Base-by-base conservation (phyloP, 345 rosid genomes). In the Rhodomyrtus tomentosa region DNA sequence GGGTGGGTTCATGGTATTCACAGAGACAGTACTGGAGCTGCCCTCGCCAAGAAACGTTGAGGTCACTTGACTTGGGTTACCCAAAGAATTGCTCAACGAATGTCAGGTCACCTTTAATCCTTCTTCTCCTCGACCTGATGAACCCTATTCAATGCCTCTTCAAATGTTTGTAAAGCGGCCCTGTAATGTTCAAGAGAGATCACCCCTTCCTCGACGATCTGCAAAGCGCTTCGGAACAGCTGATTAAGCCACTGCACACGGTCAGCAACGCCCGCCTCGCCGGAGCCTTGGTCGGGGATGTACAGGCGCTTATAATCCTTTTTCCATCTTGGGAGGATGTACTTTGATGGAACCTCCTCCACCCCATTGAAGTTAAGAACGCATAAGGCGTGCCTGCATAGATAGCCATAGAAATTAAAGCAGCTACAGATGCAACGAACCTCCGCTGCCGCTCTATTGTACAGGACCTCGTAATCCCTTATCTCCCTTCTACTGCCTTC, bases 381-480 rank as follows among this genome's bases (percentile, higher is more conserved):
- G 84, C 95, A 92, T 5, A 96, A 84, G 38, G 98, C 96, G 86
- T 95, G 99, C 84, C 99, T 88, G 81, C 98, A 96, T 24, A 96
- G 84, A 85, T 96, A 96, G 24, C 99, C 99, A 45, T 90, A 91
- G 84, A 91, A 93, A 89, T 91, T 94, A 86, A 96, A 96, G 90
- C 98, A 93, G 87, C 96, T 92, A 85, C 99, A 95, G 14, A 91
- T 90, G 88, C 99, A 96, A 55, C 99, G 87, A 72, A 95, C 95
- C 89, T 94, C 99, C 7, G 91, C 89, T 0, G 91, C 95, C 20
- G 94, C 85, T 90, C 96, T 91, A 54, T 96, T 93, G 91, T 93
- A 93, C 59, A 93, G 84, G 68, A 96, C 98, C 85, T 95, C 97
- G 8, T 89, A 96, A 80, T 92, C 95, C 36, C 93, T 90, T 45